Evolutionary conservation across 2,329 filamentous ascomycete genomes (phyloP), one percentile per base, ranked within the genome.

Genomic region (Colletotrichum caudatum): DNA sequence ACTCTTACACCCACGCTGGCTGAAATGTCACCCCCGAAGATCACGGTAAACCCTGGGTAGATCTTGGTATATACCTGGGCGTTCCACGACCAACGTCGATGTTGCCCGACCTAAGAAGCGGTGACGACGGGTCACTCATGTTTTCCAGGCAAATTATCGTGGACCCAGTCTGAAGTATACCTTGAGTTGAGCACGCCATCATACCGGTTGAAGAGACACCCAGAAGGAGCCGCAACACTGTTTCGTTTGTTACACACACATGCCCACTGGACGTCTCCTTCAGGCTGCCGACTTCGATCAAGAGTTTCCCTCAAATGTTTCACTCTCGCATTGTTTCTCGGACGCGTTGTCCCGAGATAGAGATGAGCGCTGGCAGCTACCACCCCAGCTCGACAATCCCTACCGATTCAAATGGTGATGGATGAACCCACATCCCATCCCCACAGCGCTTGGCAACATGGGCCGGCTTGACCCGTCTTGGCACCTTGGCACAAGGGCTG

Each of bases 261-360:
- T 77, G 85, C 0, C 78, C 78, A 5, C 71, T 89, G 11, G 78
- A 82, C 29, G 76, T 89, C 1, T 86, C 87, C 0, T 79, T 90
- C 67, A 75, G 78, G 11, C 76, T 90, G 29, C 86, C 87, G 3
- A 77, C 80, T 9, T 77, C 78, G 37, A 85, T 82, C 75, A 87
- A 85, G 76, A 80, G 84, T 8, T 87, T 89, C 74, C 73, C 89
- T 18, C 88, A 88, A 0, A 87, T 86, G 2, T 90, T 90, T 76
- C 86, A 89, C 80, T 87, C 85, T 7, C 90, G 88, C 79, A 84
- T 90, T 76, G 80, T 83, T 39, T 87, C 86, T 8, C 84, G 88
- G 37, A 83, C 84, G 8, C 90, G 90, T 77, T 82, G 84, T 9
- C 77, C 89, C n/a, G 82, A 84, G 74, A 74, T 86, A 44, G 77